These are phyloP conservation scores for Blastobotrys apis DNA, from an alignment of 1,139 yeast species.

Conservation along the genomic window DNA sequence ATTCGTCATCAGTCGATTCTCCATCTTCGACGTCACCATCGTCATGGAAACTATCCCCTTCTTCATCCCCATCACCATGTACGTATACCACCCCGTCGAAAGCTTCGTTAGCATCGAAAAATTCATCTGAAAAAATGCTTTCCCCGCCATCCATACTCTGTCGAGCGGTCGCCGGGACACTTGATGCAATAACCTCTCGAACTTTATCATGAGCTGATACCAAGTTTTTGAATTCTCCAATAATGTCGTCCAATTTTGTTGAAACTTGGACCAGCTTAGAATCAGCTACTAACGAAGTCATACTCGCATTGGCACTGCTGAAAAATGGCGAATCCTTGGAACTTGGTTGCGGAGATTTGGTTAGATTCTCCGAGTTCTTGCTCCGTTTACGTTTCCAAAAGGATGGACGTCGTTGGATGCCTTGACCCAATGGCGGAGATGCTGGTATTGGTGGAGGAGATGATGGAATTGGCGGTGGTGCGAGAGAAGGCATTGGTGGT, in stretches of 20 bases:
- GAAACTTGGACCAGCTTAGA: background rate
- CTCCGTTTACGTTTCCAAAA: conserved; percentile 21
- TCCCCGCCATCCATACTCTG: conserved; percentile 13
- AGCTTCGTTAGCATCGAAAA: conserved; percentile 67
- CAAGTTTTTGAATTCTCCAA: conserved; percentile 12
- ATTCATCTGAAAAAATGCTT: conserved; percentile 41
- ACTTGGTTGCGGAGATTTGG: conserved; percentile 1
- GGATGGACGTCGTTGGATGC: conserved; percentile 21
- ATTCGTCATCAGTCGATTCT: conserved; percentile 27
- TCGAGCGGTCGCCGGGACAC: conserved; percentile 9
- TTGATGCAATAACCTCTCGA: background rate
- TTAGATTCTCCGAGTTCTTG: background rate
- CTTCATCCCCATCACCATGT: conserved; percentile 10
- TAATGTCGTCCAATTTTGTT: conserved; percentile 10
- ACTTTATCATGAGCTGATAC: background rate
- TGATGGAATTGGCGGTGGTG: no score
- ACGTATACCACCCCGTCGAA: conserved; percentile 34
- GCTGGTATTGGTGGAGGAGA: conserved; percentile 2
- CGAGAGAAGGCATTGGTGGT: no score
- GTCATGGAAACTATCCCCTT: conserved; percentile 9
- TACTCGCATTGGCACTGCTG: background rate
- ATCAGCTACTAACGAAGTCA: background rate
- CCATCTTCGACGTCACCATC: conserved; percentile 21
- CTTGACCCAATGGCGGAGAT: background rate
- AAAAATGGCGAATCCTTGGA: background rate